Evolutionary conservation across 768 basidiomycete genomes (phyloP), one percentile per base, ranked within the genome.

Genomic region (Boletales sp.): DNA sequence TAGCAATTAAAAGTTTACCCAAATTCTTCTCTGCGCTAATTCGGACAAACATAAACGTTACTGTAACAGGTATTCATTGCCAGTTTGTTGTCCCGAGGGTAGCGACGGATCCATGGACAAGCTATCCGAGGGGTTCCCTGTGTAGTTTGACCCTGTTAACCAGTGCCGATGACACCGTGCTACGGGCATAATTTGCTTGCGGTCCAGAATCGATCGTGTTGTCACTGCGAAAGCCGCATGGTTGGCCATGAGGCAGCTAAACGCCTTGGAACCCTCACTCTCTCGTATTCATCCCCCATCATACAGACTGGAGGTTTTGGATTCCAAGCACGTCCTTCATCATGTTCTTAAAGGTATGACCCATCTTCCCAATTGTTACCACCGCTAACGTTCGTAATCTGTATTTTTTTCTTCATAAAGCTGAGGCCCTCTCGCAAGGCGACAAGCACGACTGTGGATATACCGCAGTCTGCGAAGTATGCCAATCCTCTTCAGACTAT

Each of bases 231-330:
- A 41, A 10, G 25, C 54, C 50, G 57, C 64, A 60, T 55, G 58
- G 54, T 50, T 33, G 2, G 42, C 57, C 62, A 63, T 52, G 62
- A 63, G 61, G 63, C 63, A 47, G 41, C 36, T 43, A 44, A 28
- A 51, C 43, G 35, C 44, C 34, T 53, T 32, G 35, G 18, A 35
- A 21, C 49, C 47, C 17, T 51, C 41, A 41, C 25, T 51, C 41
- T 15, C 35, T 15, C 41, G 32, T 34, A 12, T 49, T 32, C 47
- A 48, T 47, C 46, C 51, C 38, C 48, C 50, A 46, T 32, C 47
- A 30, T 44, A 41, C 53, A 37, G 41, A 38, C 36, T 41, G 44
- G 49, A 35, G 37, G 28, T 44, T 12, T 25, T 46, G 2, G 8
- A 52, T 31, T 43, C 34, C 42, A n/a, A 50, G 46, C 8, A 64